A percentile compares a stretch with the other conserved stretches of the same genome.
Evolutionary conservation across 2,329 filamentous ascomycete species (phyloP).

Genomic region (Colletotrichum destructivum): DNA sequence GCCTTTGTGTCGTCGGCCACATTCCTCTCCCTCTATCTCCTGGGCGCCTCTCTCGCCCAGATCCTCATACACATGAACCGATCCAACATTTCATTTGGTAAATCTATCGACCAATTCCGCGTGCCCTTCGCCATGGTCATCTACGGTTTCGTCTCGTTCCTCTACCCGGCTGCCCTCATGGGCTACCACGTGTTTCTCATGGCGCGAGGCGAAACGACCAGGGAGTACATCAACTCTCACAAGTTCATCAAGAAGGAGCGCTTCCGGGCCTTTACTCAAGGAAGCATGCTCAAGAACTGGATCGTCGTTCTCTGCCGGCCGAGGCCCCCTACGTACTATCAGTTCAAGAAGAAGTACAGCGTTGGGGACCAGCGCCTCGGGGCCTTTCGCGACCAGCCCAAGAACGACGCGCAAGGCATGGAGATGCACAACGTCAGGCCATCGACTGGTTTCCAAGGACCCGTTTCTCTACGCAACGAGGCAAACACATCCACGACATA

Average conservation of each 20-base stretch:
- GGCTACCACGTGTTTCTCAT: constrained; percentile 94
- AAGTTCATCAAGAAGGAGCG: constrained; percentile 95
- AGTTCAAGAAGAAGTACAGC: constrained; percentile 83
- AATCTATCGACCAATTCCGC: constrained; percentile 78
- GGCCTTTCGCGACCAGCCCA: constrained; percentile 56
- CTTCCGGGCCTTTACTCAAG: constrained; percentile 90
- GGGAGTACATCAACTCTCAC: constrained; percentile 95
- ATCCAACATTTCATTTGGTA: constrained; percentile 76
- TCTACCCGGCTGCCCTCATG: constrained; percentile 88
- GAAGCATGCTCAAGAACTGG: constrained; percentile 83
- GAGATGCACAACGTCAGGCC: constrained; percentile 80
- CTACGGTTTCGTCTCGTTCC: constrained; percentile 80
- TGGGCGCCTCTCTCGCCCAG: constrained; percentile 85
- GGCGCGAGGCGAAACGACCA: constrained; percentile 91
- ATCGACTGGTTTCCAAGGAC: constrained; percentile 68
- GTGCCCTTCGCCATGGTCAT: constrained; percentile 92
- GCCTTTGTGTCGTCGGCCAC: constrained; percentile 88
- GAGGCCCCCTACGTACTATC: constrained; percentile 88
- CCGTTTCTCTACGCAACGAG: constrained; percentile 61
- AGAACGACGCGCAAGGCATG: constrained; percentile 68
- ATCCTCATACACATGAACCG: constrained; percentile 79
- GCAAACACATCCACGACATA: constrained; percentile 37
- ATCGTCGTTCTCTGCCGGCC: constrained; percentile 85
- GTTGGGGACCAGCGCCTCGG: constrained; percentile 90
- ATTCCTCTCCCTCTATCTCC: constrained; percentile 81